Conservation (phyloP, 192 early-diverging fungal species). For the Phlyctochytrium planicorne region DNA sequence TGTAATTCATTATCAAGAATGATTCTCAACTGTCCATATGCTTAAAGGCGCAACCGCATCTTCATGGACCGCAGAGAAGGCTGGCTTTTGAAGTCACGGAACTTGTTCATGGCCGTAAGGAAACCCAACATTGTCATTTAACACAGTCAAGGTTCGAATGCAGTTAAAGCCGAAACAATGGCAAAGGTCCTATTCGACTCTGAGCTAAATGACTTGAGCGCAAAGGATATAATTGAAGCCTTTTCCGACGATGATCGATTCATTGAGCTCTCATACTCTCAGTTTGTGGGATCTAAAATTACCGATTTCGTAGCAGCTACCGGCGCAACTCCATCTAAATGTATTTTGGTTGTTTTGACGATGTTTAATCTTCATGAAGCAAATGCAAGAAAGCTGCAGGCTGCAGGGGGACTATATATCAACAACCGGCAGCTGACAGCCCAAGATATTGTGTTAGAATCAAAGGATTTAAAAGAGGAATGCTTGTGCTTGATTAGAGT, state of each 20-base stretch:
- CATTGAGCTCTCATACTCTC: constrained; percentile 35
- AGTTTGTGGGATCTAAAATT: constrained; percentile 52
- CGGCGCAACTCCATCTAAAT: constrained; percentile 69
- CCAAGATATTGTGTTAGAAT: constrained; percentile 33
- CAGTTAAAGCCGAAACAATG: constrained; percentile 67
- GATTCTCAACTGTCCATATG: constrained; percentile 24
- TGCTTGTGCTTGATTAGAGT: constrained; percentile 67
- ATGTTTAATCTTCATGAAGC: too few species aligned
- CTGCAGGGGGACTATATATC: constrained; percentile 80
- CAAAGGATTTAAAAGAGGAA: constrained; percentile 64
- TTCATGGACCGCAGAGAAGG: constrained; percentile 68
- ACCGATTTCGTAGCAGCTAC: constrained; percentile 59
- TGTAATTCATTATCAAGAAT: too few species aligned
- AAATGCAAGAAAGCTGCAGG: constrained; percentile 72
- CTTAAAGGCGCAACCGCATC: too few species aligned
- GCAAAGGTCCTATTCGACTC: constrained; percentile 72
- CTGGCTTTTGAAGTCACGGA: constrained; percentile 86
- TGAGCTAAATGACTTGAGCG: constrained; percentile 35
- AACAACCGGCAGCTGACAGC: constrained; percentile 60
- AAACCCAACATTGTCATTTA: neutral
- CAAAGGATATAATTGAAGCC: constrained; percentile 64
- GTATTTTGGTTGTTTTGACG: constrained; percentile 34
- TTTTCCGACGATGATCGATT: constrained; percentile 71
- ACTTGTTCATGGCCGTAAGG: constrained; percentile 79
- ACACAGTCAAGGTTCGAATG: constrained; percentile 42